Conservation (phyloP, 805 yeast species). For the Nakazawaea sp. region DNA sequence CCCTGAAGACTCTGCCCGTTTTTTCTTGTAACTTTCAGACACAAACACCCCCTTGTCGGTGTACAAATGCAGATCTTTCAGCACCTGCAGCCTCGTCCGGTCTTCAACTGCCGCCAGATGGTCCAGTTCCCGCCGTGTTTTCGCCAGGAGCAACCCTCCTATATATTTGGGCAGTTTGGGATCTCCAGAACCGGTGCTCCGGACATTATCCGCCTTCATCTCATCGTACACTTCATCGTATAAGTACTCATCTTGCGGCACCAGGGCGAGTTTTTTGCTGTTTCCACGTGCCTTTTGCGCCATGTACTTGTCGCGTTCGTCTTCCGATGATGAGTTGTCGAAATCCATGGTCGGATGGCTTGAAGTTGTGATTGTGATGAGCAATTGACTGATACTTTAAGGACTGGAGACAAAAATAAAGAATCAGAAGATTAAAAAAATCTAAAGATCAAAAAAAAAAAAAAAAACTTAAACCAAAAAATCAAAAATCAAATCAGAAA, state of each 20-base stretch:
- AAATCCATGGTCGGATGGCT: conserved; percentile 3
- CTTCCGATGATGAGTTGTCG: conserved; percentile 7
- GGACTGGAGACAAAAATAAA: too few relatives aligned
- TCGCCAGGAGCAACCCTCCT: conserved; percentile 34
- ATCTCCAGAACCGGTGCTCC: conserved; percentile 1
- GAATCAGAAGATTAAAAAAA: too few relatives aligned
- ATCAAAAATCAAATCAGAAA: too few relatives aligned
- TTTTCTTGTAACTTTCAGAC: conserved; percentile 37
- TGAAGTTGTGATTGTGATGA: conserved; percentile 13
- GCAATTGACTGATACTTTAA: too few relatives aligned
- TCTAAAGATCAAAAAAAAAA: too few relatives aligned
- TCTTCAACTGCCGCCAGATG: conserved; percentile 30
- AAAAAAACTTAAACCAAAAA: too few relatives aligned
- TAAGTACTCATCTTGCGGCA: conserved; percentile 20
- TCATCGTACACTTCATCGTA: conserved; percentile 44
- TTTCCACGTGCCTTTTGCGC: conserved; percentile 2
- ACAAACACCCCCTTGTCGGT: conserved; percentile 39
- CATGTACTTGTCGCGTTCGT: conserved; percentile 1
- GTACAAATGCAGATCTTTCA: conserved; percentile 30
- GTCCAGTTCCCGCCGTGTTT: conserved; percentile 38
- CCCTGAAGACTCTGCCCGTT: conserved; percentile 28
- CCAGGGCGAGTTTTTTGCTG: background rate
- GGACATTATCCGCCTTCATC: conserved; percentile 23
- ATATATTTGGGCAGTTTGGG: conserved; percentile 30
- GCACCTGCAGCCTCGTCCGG: conserved; percentile 29